Evolutionary conservation across 1,284 basidiomycete genomes (phyloP), one percentile per base, ranked within the genome.

Genomic region (Erythrobasidium hasegawianum): DNA sequence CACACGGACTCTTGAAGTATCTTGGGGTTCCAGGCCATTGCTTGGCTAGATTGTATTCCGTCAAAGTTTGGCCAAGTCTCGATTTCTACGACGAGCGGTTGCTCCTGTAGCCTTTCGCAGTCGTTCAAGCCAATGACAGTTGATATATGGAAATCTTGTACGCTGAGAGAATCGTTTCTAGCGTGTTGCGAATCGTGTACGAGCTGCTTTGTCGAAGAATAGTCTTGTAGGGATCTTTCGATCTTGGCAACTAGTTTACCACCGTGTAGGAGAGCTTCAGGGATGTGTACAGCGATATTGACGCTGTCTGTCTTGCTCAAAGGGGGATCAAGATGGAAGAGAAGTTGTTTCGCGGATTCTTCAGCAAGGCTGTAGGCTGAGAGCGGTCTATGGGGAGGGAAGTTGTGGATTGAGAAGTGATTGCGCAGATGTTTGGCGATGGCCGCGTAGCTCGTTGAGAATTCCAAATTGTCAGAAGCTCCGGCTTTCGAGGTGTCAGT

Each of bases 401-500:
- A 53, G 47, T 71, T 72, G 8, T 75, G 64, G 1, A 68, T 70
- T 39, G 71, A 70, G 54, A 73, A 71, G 57, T 73, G 70, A 10
- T 68, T 71, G 59, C 77, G 75, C 29, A 77, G 69, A 74, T 73
- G 64, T 73, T 77, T 65, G 71, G 72, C 53, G 73, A 72, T 27
- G 72, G 69, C 64, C 72, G 75, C 24, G 53, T 69, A 69, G 14
- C 50, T 56, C 68, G 87, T 81, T 1, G 85, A 85, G 68, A 82
- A 75, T 0, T 77, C 72, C 2, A 88, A 76, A 69, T 86, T 81
- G 74, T 89, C 87, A 3, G 79, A 77, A 1, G 72, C 72, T 20
- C 85, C 85, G 2, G 86, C 79, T 10, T 74, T 71, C 11, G 80
- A 78, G 16, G 87, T 78, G 71, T 86, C 81, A 70, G 85, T 81